These are phyloP conservation scores for Punctularia strigosozonata DNA, from an alignment of 768 basidiomycete genomes.

Conservation along the genomic window DNA sequence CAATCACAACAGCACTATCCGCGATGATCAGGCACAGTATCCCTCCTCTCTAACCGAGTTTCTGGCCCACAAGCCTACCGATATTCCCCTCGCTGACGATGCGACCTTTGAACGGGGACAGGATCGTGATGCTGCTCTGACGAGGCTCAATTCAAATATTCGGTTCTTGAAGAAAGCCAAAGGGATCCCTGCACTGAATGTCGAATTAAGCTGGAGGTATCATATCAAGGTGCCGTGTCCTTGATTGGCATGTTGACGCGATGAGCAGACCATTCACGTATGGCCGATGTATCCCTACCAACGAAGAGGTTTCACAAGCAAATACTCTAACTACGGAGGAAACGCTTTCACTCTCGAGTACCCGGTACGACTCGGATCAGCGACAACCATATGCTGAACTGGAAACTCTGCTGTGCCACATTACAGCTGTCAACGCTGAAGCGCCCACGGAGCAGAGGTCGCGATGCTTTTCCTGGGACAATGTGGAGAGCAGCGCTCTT, in stretches of 20 bases:
- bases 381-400: not conserved
- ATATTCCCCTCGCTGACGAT: not conserved
- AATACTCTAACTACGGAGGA: not conserved
- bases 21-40: too few species aligned
- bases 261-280: conserved; percentile 16
- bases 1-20: conserved; percentile 32
- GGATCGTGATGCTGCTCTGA: not conserved
- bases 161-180: conserved; percentile 40
- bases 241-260: not conserved
- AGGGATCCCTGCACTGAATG: conserved; percentile 43
- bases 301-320: conserved; percentile 18
- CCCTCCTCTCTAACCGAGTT: too few species aligned
- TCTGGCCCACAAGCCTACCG: conserved; percentile 20
- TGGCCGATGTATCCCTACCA: conserved; percentile 12
- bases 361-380: not conserved
- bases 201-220: conserved; percentile 61
- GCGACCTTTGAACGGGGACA: not conserved
- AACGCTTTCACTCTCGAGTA: not conserved
- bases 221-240: not conserved
- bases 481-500: too few species aligned
- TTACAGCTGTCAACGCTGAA: not conserved
- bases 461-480: not conserved
- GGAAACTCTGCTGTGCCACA: not conserved
- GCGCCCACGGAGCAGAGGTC: not conserved
- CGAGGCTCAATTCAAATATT: not conserved